These are phyloP conservation scores for Fusarium sp. DNA, from an alignment of 2,329 filamentous ascomycete species.

Conservation along the genomic window DNA sequence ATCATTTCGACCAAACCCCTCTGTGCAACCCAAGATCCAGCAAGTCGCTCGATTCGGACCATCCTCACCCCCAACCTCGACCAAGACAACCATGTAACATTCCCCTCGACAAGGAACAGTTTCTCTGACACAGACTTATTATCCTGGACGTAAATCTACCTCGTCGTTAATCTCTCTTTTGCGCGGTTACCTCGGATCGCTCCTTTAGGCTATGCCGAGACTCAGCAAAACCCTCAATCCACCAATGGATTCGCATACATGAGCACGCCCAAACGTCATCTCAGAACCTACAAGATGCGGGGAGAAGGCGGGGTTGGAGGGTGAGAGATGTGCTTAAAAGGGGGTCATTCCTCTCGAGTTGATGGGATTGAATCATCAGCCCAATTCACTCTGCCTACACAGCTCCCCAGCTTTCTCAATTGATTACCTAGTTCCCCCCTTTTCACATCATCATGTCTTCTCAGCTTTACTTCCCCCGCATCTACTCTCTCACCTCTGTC, in stretches of 20 bases:
- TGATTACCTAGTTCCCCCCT: conserved; percentile 1
- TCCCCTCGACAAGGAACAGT: conserved; percentile 34
- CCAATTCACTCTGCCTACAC: conserved; percentile 4
- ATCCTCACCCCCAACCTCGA: conserved; percentile 21
- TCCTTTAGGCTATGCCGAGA: conserved; percentile 37
- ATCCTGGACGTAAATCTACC: conserved; percentile 5
- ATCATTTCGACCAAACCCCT: background rate
- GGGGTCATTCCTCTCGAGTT: conserved; percentile 17
- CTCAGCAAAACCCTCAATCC: conserved; percentile 19
- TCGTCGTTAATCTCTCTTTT: background rate
- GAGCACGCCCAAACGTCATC: conserved; percentile 38
- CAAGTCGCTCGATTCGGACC: conserved; percentile 8
- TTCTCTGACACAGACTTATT: conserved; percentile 40
- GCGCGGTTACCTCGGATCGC: conserved; percentile 37
- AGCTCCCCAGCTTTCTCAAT: conserved; percentile 2
- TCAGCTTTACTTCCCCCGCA: conserved; percentile 41
- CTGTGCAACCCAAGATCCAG: background rate
- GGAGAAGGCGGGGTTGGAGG: conserved; percentile 30
- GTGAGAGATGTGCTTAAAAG: conserved; percentile 24
- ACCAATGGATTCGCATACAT: conserved; percentile 35
- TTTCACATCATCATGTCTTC: conserved; percentile 39
- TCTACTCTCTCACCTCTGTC: conserved; percentile 44
- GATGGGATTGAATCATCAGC: conserved; percentile 14
- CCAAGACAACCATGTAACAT: conserved; percentile 36
- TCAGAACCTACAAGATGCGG: conserved; percentile 29